Evolutionary conservation across 345 rosid genomes (phyloP).

Genomic region (Gossypium raimondii): DNA sequence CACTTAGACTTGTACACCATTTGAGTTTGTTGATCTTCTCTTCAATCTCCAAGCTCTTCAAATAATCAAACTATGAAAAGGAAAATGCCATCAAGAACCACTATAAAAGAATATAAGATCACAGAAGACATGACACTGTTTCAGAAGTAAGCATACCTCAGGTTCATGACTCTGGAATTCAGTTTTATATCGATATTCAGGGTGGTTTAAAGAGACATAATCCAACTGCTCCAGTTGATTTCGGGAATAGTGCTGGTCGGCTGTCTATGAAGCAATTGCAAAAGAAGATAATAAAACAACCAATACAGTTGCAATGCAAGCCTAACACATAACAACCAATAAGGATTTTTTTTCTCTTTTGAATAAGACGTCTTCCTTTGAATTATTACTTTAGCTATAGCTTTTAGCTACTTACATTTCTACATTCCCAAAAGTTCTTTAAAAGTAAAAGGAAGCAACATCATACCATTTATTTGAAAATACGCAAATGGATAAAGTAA

Average conservation of each 20-base stretch:
- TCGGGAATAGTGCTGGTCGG: constrained; percentile 25
- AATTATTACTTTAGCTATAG: neutral
- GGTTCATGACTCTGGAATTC: constrained; percentile 79
- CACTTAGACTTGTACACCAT: constrained; percentile 51
- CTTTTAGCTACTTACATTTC: neutral
- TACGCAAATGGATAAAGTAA: neutral
- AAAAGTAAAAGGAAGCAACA: constrained; percentile 4
- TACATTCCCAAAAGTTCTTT: neutral
- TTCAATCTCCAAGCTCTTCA: constrained; percentile 70
- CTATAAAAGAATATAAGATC: neutral
- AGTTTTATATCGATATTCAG: constrained; percentile 50
- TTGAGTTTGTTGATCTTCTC: constrained; percentile 56
- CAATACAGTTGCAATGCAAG: constrained; percentile 11
- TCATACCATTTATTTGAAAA: neutral
- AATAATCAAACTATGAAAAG: constrained; percentile 51
- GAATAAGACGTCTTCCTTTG: neutral
- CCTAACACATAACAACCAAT: neutral
- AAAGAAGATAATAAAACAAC: constrained; percentile 21
- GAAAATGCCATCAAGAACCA: constrained; percentile 11
- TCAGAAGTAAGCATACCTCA: constrained; percentile 36
- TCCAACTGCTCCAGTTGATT: constrained; percentile 50
- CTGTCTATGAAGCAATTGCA: constrained; percentile 23
- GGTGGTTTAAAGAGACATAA: constrained; percentile 26
- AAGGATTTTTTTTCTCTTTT: neutral
- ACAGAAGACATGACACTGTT: neutral